Evolutionary conservation across 2,329 filamentous ascomycete species (phyloP).

Genomic region (Botryotinia narcissicola): DNA sequence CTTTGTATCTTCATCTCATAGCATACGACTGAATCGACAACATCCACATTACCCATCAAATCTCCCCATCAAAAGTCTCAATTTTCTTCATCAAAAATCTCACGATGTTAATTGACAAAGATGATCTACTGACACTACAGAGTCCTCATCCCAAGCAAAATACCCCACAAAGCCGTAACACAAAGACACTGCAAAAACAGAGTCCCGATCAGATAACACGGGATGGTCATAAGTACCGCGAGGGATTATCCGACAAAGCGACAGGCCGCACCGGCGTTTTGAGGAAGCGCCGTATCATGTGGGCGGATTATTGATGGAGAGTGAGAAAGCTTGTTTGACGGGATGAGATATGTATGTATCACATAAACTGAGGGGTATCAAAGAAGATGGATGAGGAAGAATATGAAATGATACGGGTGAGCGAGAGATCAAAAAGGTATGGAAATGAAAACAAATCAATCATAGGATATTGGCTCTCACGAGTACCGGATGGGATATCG

Average conservation of each 20-base stretch:
- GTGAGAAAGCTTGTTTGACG: not conserved
- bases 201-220: not conserved
- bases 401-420: not conserved
- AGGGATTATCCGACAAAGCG: not conserved
- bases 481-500: not conserved
- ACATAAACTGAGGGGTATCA: not conserved
- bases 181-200: not conserved
- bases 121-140: not conserved
- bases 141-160: not conserved
- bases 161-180: not conserved
- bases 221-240: not conserved
- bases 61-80: not conserved
- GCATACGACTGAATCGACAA: not conserved
- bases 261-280: not conserved
- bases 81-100: not conserved
- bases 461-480: not conserved
- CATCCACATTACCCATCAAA: not conserved
- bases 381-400: not conserved
- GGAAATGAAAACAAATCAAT: not conserved
- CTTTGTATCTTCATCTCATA: not conserved
- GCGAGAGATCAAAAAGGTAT: not conserved
- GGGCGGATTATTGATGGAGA: no score
- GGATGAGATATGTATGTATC: not conserved
- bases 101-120: not conserved
- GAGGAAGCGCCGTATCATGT: not conserved